Base-by-base conservation (phyloP, 352 stramenopile species). In the Pythium utonaiense region DNA sequence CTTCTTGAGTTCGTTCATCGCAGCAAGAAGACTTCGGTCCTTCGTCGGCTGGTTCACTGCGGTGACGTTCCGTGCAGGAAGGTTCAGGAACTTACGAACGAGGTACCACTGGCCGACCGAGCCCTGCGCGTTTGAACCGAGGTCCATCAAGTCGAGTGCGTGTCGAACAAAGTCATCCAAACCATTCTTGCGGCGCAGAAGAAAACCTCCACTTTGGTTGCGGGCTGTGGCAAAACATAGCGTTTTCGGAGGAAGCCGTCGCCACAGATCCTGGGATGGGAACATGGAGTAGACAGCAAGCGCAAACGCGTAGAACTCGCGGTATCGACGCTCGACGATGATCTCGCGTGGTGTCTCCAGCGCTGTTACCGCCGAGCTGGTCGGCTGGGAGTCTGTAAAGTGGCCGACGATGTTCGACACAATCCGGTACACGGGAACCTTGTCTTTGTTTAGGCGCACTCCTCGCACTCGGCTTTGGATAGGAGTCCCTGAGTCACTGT, bases 261-360 rank as follows among this genome's bases (percentile, higher is more conserved):
- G 60, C 83, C 73, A 88, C 8, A 90, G 49, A 13, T 87, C 69
- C 38, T 70, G 57, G 0, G 75, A 79, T 6, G 82, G 77, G 27
- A 84, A 87, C 75, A 92, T 92, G 4, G 73, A 53, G 59, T 80
- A 84, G 25, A 89, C 66, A 0, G 72, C 66, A 36, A 79, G 63
- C 10, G 83, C 83, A 22, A 92, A 88, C 14, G 71, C 74, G 60
- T 90, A 89, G 51, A 92, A 92, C 60, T 92, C 83, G 22, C 80
- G 80, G 62, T 90, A 92, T 10, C 83, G 73, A 10, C 83, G 69
- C 53, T 92, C 83, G 41, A 90, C 67, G 36, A 79, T 72, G 52
- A 83, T 63, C 51, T 83, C 70, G 3, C 34, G 40, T 1, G 55
- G 22, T 4, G 28, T 51, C 4, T 10, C 42, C 30, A 40, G 50